Conservation (phyloP, 495 filamentous ascomycete genomes). For the Aspergillus cavernicola region DNA sequence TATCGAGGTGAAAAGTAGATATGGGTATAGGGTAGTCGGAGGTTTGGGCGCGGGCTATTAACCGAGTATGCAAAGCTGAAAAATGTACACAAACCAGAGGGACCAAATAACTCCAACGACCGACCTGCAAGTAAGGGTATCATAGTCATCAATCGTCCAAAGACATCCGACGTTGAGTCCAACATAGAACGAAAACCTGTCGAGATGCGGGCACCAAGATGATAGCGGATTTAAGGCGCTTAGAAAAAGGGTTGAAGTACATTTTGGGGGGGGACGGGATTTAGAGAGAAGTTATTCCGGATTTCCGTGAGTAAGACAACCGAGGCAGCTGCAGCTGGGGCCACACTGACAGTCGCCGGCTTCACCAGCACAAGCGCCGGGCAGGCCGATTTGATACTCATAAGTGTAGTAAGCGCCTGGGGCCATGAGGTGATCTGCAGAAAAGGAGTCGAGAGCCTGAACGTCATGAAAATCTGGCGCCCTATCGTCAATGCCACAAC, state of each 20-base stretch:
- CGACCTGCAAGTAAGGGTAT: conserved; percentile 30
- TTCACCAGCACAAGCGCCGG: conserved; percentile 37
- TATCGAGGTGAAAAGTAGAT: background rate
- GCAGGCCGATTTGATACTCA: conserved; percentile 42
- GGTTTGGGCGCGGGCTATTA: background rate
- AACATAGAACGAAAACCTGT: background rate
- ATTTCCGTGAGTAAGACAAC: conserved; percentile 43
- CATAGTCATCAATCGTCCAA: conserved; percentile 27
- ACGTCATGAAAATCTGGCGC: conserved; percentile 27
- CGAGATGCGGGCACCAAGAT: background rate
- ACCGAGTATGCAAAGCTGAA: background rate
- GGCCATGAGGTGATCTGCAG: conserved; percentile 37
- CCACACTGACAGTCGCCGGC: conserved; percentile 50
- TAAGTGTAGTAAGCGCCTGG: conserved; percentile 44
- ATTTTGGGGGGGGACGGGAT: background rate
- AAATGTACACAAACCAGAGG: conserved; percentile 8
- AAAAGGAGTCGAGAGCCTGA: conserved; percentile 21
- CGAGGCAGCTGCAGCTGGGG: conserved; percentile 47
- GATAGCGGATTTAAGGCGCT: background rate
- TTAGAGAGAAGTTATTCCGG: background rate
- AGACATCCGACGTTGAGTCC: conserved; percentile 5
- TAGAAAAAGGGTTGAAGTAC: background rate
- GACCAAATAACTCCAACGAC: conserved; percentile 10
- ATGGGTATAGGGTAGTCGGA: background rate
- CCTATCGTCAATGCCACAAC: background rate